Evolutionary conservation across 169 alveolate genomes (phyloP), one percentile per base, ranked within the genome.

Genomic region (Cryptosporidium baileyi): DNA sequence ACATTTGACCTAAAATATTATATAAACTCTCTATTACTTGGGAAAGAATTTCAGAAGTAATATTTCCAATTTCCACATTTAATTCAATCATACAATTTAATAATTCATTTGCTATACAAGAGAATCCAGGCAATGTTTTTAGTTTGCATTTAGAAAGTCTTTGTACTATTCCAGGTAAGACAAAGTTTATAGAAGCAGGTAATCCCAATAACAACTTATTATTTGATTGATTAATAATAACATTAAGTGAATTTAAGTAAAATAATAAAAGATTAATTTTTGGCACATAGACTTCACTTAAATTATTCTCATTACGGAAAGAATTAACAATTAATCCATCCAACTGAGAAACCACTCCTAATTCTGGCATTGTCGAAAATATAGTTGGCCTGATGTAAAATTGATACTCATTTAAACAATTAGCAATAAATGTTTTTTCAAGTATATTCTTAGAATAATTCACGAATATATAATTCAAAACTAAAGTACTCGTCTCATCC

Each of bases 121-220:
- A 1, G 28, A 41, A 22, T 22, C 60, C 49, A 11, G 36, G 19
- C 5, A 7, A 2, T 22, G 44, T 62, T 43, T 11, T 8, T 8
- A 36, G 3, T 11, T 15, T 24, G 15, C 80, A 62, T 1, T 41
- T 15, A 2, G 80, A 62, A 24, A 43, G 32, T 19, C 43, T 62
- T 22, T 8, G 1, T 0, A 62, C 7, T 2, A 62, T 62, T 4
- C 40, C 17, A 22, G 80, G 43, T 9, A 28, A 40, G 24, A 26
- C 32, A 24, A 62, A 62, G 80, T 43, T 41, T 9, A 62, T 43
- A 43, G 80, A 62, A 5, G 80, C 80, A 22, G 80, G 80, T 7
- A 62, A 40, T 40, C 40, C 17, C 9, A 62, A 59, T 36, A 62
- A 40, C 5, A 41, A 3, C 24, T 11, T 62, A 26, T 62, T 62